Base-by-base conservation (phyloP, 2,329 filamentous ascomycete species). In the Colletotrichum acutatum region DNA sequence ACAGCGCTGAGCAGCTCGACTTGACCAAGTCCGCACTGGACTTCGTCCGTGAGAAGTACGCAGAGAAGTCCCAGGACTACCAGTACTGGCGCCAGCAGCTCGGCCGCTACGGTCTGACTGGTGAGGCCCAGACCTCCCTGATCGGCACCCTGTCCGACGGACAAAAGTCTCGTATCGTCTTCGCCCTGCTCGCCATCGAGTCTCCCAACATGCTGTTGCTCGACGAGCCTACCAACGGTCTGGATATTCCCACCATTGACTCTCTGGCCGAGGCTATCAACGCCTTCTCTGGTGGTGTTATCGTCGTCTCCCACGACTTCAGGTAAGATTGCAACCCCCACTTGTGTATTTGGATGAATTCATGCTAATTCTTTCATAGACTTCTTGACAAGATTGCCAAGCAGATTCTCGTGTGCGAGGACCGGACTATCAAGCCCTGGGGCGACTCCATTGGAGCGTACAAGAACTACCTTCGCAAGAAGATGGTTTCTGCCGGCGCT, bases 11-110 rank as follows among this genome's bases (percentile, higher is more conserved):
- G 85, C 97, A 98, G 88, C 94, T 99, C 64, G 97, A 99, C 83
- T 89, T 99, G 76, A 99, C 95, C 85, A 99, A 99, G 90, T 98
- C 95, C 58, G 92, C 97, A 9, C 91, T 99, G 67, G 97, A 99
- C 85, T 99, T 99, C 82, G 96, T 98, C 75, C 94, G 97, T 76
- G 96, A 98, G 86, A 98, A 96, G 89, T 98, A 97, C 87, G 84
- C 88, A 56, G 88, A 92, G 76, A 94, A 96, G 86, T 95, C 92
- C 66, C 97, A 99, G 83, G 97, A 99, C 83, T 97, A 98, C 89
- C 97, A 99, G 87, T 99, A 97, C 91, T 99, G 97, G 97, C 92
- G 97, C 82, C 96, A 98, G 86, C 95, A 98, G 87, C 94, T 99
- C 49, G 97, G 97, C 80, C 91, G 92, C 77, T 99, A 99, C 84